Evolutionary conservation across 306 rosid species (phyloP), one percentile per base, ranked within the genome.

Genomic region (Pachyrhizus erosus): DNA sequence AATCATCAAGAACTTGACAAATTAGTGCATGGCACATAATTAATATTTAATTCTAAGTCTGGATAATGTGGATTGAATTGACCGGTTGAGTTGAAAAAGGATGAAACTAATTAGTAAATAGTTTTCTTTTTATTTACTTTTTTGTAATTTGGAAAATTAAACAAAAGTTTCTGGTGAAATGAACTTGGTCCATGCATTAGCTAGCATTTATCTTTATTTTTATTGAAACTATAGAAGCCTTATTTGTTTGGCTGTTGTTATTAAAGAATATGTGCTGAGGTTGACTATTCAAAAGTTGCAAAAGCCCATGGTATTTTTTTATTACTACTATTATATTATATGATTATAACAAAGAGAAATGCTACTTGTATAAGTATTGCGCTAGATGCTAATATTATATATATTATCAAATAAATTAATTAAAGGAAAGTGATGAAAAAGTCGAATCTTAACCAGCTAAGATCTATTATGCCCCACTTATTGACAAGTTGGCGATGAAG

Each of bases 251-350:
- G 75, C 60, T 69, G 54, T 75, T 27, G 24, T 65, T 48, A 46
- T 58, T 21, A 14, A 34, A 75, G 60, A 68, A 69, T 11, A 40
- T 70, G 11, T 51, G 55, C 76, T 62, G 6, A 76, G 8, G 7
- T 76, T 85, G 85, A 77, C 80, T 24, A 33, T 48, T 84, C 77
- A 39, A 79, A 76, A 66, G 61, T 71, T 51, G 70, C 31, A 85
- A 71, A 46, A 29, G 46, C 12, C 23, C 18, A 40, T 29, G 40
- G 29, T 42, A 14, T 51, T 10, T 7, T 13, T 20, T 76, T 74
- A 60, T 48, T 74, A 46, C 62, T n/a, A 31, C n/a, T 52, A 55
- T 58, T 18, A 52, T 52, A 58, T n/a, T n/a, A n/a, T n/a, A n/a
- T n/a, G n/a, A n/a, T n/a, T 29, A 71, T 9, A 77, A 61, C 40